phyloP scores from a whole-genome alignment of 176 grass and related monocot genomes.

The Raddia guianensis region DNA sequence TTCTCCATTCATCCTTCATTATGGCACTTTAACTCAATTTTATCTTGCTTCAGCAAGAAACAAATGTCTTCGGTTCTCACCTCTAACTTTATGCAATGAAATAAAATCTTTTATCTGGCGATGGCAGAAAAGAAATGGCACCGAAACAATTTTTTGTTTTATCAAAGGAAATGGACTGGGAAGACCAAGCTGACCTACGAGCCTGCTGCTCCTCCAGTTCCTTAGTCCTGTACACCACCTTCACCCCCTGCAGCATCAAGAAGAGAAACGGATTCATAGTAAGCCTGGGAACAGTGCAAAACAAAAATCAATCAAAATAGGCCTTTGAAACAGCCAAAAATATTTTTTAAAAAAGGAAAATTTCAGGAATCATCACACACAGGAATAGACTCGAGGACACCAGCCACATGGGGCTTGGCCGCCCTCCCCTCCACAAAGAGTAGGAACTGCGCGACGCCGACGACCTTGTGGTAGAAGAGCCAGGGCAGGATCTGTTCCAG shows the following conservation, averaged over 20 bases:
- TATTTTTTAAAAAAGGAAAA: not conserved
- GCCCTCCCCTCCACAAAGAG: conserved; percentile 95
- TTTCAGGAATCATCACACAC: conserved; percentile 41
- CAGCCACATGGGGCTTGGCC: conserved; percentile 70
- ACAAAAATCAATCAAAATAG: not conserved
- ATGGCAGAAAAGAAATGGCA: conserved; percentile 1
- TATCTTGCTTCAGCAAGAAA: not conserved
- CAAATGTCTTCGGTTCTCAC: not conserved
- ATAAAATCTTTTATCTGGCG: not conserved
- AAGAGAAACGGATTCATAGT: not conserved
- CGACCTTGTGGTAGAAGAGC: conserved; percentile 94
- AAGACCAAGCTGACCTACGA: conserved; percentile 52
- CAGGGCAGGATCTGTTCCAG: conserved; percentile 94
- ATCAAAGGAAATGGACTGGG: not conserved
- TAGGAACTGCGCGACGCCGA: conserved; percentile 80
- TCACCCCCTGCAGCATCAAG: conserved; percentile 68
- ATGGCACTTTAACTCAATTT: not conserved
- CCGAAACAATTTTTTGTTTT: not conserved
- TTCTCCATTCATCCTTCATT: not conserved
- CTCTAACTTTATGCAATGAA: not conserved
- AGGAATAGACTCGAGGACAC: conserved; percentile 82
- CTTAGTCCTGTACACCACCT: conserved; percentile 84
- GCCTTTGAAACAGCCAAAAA: not conserved
- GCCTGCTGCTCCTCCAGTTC: conserved; percentile 90
- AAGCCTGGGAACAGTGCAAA: not conserved